These are phyloP conservation scores for Didymella sp. DNA, from an alignment of 2,329 filamentous ascomycete species.

Conservation along the genomic window DNA sequence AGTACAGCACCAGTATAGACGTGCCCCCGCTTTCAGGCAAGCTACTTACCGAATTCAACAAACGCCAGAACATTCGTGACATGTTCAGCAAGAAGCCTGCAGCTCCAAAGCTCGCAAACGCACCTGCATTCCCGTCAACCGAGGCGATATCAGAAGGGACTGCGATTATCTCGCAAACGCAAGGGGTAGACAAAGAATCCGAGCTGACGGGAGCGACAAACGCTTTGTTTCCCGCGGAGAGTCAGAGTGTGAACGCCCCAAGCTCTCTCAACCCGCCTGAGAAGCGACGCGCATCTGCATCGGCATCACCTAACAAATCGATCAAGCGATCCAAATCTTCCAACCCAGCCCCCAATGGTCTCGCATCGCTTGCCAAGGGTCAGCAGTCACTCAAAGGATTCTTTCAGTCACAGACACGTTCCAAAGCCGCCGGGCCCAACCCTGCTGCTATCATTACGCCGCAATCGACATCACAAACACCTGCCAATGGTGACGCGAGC, in stretches of 20 bases:
- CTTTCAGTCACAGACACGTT: constrained; percentile 60
- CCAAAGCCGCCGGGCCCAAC: constrained; percentile 19
- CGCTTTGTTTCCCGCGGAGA: constrained; percentile 12
- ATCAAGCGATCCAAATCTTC: constrained; percentile 61
- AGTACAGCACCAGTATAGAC: constrained; percentile 69
- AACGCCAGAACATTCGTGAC: constrained; percentile 83
- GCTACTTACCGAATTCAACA: constrained; percentile 86
- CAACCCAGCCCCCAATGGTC: constrained; percentile 22
- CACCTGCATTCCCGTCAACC: background rate
- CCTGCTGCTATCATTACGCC: constrained; percentile 10
- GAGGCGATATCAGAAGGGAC: constrained; percentile 8
- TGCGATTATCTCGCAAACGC: constrained; percentile 5
- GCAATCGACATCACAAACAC: constrained; percentile 2
- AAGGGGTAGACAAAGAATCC: constrained; percentile 16
- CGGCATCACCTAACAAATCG: constrained; percentile 29
- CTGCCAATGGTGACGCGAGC: constrained; percentile 7
- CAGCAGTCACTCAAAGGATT: constrained; percentile 77
- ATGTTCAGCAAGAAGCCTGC: constrained; percentile 72
- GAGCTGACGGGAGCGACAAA: constrained; percentile 21
- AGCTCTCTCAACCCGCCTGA: constrained; percentile 37
- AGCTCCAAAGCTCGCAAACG: constrained; percentile 14
- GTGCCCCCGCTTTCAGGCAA: constrained; percentile 78
- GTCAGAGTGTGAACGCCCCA: constrained; percentile 5
- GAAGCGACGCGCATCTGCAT: constrained; percentile 39
- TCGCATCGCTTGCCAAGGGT: constrained; percentile 50